A percentile compares a stretch with the other conserved stretches of the same genome.
Evolutionary conservation across 2,329 filamentous ascomycete species (phyloP).

Genomic region (Fusarium algeriense): DNA sequence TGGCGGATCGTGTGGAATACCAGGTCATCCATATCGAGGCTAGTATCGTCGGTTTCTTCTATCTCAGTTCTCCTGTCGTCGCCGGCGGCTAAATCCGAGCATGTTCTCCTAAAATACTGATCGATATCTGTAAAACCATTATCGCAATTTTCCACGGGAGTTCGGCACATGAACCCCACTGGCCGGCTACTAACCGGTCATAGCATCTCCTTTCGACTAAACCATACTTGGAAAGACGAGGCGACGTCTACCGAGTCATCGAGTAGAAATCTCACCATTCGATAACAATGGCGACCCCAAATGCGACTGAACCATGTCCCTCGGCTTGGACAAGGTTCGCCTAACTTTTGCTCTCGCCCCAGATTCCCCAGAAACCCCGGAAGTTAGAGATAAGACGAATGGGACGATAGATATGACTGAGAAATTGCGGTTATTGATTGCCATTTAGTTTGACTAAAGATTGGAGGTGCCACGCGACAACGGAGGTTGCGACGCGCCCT

Average conservation of each 20-base stretch:
- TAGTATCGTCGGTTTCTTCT: no score
- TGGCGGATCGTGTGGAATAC: background rate
- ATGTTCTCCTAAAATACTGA: background rate
- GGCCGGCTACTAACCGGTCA: slow-evolving; percentile 14
- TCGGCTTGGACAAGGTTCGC: slow-evolving; percentile 4
- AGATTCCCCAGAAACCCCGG: slow-evolving; percentile 33
- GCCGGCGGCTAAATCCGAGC: background rate
- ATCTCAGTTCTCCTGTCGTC: background rate
- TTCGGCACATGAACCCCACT: slow-evolving; percentile 14
- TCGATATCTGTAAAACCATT: background rate
- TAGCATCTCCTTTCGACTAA: background rate
- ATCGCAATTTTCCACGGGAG: slow-evolving; percentile 7
- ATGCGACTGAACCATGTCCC: background rate
- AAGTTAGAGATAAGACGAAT: slow-evolving; percentile 21
- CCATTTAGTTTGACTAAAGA: slow-evolving; percentile 4
- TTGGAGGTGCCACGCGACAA: background rate
- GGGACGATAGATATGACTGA: slow-evolving; percentile 7
- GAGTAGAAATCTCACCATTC: background rate
- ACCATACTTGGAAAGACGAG: slow-evolving; percentile 15
- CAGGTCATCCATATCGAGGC: background rate
- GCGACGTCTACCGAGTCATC: slow-evolving; percentile 6
- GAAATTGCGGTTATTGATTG: slow-evolving; percentile 4
- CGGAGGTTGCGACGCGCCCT: background rate
- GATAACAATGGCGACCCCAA: background rate
- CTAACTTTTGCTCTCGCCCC: slow-evolving; percentile 1